phyloP scores from a whole-genome alignment of 2,329 filamentous ascomycete species.

The Hypoxylon sp. region DNA sequence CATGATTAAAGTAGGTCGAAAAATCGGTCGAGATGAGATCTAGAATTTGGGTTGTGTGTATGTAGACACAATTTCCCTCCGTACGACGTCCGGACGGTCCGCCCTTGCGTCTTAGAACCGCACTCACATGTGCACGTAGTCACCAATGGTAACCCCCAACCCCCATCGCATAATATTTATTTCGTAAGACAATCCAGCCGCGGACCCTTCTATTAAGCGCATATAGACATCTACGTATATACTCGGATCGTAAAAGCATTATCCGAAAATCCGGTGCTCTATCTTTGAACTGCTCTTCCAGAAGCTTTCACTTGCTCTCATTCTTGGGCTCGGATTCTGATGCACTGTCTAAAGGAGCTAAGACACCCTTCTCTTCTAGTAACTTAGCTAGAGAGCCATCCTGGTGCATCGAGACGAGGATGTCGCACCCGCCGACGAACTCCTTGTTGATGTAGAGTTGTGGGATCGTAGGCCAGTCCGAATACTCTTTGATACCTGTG shows the following conservation, averaged over 20 bases:
- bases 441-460: constrained; percentile 96
- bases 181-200: not conserved
- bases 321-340: constrained; percentile 55
- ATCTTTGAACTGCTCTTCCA: constrained; percentile 15
- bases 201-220: constrained; percentile 13
- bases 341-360: constrained; percentile 71
- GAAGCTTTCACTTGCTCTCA: constrained; percentile 54
- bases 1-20: not conserved
- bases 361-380: constrained; percentile 91
- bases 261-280: constrained; percentile 1
- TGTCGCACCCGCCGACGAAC: constrained; percentile 98
- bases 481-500: constrained; percentile 97
- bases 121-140: not conserved
- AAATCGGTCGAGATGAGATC: not conserved
- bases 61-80: not conserved
- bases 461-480: constrained; percentile 98
- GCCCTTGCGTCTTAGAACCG: constrained; percentile 1
- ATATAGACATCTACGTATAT: constrained; percentile 44
- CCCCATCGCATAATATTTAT: not conserved
- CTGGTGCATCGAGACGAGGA: constrained; percentile 96
- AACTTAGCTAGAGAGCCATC: constrained; percentile 93
- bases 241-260: constrained; percentile 29
- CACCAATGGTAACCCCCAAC: not conserved
- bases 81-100: not conserved
- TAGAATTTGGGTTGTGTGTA: not conserved